phyloP scores from a whole-genome alignment of 257 asterid species.

The Galeopsis tetrahit region DNA sequence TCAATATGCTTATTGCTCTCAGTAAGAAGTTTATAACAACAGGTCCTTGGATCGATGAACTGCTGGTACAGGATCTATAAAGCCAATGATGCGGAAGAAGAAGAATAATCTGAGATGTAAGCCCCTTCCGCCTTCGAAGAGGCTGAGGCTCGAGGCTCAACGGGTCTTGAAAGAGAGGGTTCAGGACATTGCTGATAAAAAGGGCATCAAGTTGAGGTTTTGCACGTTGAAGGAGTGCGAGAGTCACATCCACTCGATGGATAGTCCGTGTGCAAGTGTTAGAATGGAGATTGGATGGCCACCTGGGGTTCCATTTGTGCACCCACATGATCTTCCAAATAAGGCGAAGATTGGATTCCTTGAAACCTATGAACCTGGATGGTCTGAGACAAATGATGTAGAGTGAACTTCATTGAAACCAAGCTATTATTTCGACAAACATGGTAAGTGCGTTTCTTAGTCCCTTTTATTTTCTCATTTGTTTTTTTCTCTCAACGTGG shows the following conservation, averaged over 20 bases:
- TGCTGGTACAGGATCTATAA: conserved; percentile 95
- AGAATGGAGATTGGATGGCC: conserved; percentile 99
- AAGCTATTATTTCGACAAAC: conserved; percentile 44
- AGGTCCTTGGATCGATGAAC: conserved; percentile 86
- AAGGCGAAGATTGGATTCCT: conserved; percentile 98
- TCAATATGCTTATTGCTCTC: conserved; percentile 44
- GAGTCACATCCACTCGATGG: conserved; percentile 77
- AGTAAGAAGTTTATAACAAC: conserved; percentile 69
- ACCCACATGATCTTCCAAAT: conserved; percentile 99
- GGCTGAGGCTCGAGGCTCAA: conserved; percentile 94
- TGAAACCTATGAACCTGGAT: conserved; percentile 96
- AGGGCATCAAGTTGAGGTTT: conserved; percentile 93
- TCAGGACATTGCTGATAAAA: conserved; percentile 96
- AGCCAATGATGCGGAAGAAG: conserved; percentile 63
- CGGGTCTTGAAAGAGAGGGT: conserved; percentile 97
- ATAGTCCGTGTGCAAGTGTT: conserved; percentile 82
- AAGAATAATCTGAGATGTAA: conserved; percentile 66
- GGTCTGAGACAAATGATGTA: conserved; percentile 86
- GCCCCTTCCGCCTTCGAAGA: conserved; percentile 96
- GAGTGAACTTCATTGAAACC: conserved; percentile 59
- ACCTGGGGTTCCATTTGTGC: conserved; percentile 94
- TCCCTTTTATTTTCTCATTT: conserved; percentile 27
- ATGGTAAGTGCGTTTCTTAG: conserved; percentile 46
- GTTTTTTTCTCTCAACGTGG: conserved; percentile 15
- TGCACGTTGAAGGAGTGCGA: conserved; percentile 96